These are phyloP conservation scores for Emergomyces orientalis DNA, from an alignment of 2,329 filamentous ascomycete genomes.

Conservation along the genomic window DNA sequence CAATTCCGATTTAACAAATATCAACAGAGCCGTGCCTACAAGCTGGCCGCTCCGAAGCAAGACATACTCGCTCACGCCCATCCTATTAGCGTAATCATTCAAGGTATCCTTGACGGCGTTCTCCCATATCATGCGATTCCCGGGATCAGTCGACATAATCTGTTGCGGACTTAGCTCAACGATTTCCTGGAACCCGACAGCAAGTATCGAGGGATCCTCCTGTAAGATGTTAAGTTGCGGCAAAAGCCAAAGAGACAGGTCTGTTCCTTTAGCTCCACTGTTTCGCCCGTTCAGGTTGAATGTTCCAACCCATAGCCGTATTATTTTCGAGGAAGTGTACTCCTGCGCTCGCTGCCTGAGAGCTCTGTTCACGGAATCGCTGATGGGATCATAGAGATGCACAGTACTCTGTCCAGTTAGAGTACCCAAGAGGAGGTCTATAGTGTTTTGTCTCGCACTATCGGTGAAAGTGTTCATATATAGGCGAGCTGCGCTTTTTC, in stretches of 20 bases:
- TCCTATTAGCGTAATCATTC: slow-evolving; percentile 58
- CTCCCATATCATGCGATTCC: slow-evolving; percentile 79
- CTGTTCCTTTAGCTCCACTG: slow-evolving; percentile 58
- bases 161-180: slow-evolving; percentile 96
- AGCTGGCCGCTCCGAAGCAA: slow-evolving; percentile 84
- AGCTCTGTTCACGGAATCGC: slow-evolving; percentile 76
- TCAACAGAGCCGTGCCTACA: slow-evolving; percentile 82
- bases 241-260: slow-evolving; percentile 79
- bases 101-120: slow-evolving; percentile 65
- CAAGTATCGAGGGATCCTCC: slow-evolving; percentile 71
- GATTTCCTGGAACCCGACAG: slow-evolving; percentile 93
- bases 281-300: slow-evolving; percentile 93
- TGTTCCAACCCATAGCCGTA: slow-evolving; percentile 76
- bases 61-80: slow-evolving; percentile 71
- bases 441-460: slow-evolving; percentile 84
- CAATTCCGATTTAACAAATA: slow-evolving; percentile 74
- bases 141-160: slow-evolving; percentile 96
- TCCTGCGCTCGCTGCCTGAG: slow-evolving; percentile 56
- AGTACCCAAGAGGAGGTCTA: slow-evolving; percentile 82
- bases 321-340: slow-evolving; percentile 63
- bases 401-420: slow-evolving; percentile 76
- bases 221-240: slow-evolving; percentile 46
- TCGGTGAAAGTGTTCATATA: slow-evolving; percentile 98
- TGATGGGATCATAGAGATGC: slow-evolving; percentile 85
- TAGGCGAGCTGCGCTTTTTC: slow-evolving; percentile 85